Conservation (phyloP, 352 stramenopile species). For the Pythium pyrilobum region DNA sequence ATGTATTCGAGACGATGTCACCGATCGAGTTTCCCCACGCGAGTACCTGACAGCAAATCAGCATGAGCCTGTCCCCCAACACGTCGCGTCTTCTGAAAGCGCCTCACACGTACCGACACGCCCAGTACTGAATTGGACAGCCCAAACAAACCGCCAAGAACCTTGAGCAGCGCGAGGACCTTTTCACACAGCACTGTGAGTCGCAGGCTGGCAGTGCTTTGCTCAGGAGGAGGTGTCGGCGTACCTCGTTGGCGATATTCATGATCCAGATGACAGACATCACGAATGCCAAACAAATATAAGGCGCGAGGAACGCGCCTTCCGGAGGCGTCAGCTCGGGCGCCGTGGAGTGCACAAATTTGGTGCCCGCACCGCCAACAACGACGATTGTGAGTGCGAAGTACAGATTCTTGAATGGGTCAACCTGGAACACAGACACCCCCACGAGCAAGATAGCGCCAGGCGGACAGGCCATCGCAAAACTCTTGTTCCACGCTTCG, state of each 20-base stretch:
- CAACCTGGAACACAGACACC: slow-evolving; percentile 41
- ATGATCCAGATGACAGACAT: slow-evolving; percentile 88
- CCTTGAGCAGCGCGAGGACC: slow-evolving; percentile 64
- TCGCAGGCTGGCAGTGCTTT: not conserved
- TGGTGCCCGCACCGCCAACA: slow-evolving; percentile 37
- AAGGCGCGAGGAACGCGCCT: slow-evolving; percentile 43
- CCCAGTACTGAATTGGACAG: slow-evolving; percentile 74
- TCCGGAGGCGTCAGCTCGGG: slow-evolving; percentile 26
- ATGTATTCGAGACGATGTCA: slow-evolving; percentile 73
- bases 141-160: slow-evolving; percentile 62
- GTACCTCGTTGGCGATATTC: slow-evolving; percentile 75
- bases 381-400: slow-evolving; percentile 43
- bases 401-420: slow-evolving; percentile 32
- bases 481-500: slow-evolving; percentile 77
- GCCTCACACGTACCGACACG: slow-evolving; percentile 47
- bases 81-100: no score
- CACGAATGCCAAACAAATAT: slow-evolving; percentile 66
- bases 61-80: slow-evolving; percentile 12
- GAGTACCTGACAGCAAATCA: slow-evolving; percentile 41
- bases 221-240: no score
- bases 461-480: slow-evolving; percentile 57
- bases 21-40: slow-evolving; percentile 80
- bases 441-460: slow-evolving; percentile 58
- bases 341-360: slow-evolving; percentile 34
- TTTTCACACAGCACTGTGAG: not conserved